Evolutionary conservation across 2,329 filamentous ascomycete species (phyloP).

Genomic region (Conoideocrella luteorostrata): DNA sequence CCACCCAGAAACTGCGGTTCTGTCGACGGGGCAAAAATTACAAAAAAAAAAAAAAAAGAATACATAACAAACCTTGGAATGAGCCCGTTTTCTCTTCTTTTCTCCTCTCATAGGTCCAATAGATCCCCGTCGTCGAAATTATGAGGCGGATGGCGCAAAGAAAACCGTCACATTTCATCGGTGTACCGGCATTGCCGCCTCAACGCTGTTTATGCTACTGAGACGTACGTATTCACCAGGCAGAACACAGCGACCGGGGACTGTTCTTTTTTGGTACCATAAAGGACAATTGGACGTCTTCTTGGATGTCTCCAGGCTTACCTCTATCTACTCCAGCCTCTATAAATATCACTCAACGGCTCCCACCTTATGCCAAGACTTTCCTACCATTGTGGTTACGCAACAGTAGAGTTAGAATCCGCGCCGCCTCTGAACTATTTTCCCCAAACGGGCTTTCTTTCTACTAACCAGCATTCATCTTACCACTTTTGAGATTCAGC

Average conservation of each 20-base stretch:
- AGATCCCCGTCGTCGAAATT: neutral
- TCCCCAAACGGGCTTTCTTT: too few species aligned
- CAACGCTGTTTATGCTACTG: neutral
- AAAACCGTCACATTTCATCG: neutral
- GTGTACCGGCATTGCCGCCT: neutral
- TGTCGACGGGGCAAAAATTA: too few species aligned
- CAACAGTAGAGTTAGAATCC: too few species aligned
- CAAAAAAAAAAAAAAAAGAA: neutral
- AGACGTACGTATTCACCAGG: neutral
- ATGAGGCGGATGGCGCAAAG: neutral
- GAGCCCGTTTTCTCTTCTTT: neutral
- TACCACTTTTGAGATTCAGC: too few species aligned
- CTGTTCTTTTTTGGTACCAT: neutral
- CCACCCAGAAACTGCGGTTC: neutral
- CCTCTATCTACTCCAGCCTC: too few species aligned
- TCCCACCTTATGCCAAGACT: too few species aligned
- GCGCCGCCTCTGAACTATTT: too few species aligned
- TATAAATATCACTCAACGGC: too few species aligned
- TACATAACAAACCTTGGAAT: conserved; percentile 5
- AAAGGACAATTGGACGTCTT: too few species aligned
- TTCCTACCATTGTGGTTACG: too few species aligned
- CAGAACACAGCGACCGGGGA: neutral
- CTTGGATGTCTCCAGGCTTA: too few species aligned
- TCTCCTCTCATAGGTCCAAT: neutral
- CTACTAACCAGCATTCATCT: too few species aligned